Percentiles rank a stretch among this genome's conserved stretches.
Evolutionary conservation across 345 rosid genomes (phyloP).

Genomic region (Salix udensis): DNA sequence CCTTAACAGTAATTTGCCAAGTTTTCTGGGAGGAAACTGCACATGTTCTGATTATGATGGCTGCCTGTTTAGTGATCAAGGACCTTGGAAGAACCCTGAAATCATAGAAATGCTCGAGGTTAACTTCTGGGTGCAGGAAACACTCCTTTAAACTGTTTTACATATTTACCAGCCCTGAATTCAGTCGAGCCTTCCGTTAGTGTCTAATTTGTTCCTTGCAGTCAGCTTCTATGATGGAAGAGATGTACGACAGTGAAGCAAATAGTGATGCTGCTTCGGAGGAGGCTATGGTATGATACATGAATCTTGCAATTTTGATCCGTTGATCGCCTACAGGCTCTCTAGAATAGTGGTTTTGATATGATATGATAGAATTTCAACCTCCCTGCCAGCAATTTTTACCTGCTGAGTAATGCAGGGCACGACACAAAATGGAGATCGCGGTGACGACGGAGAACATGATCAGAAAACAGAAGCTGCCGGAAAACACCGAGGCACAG

Average conservation of each 20-base stretch:
- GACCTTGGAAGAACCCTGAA: conserved; percentile 69
- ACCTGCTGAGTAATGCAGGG: conserved; percentile 17
- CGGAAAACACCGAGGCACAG: conserved; percentile 6
- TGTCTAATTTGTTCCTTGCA: conserved; percentile 12
- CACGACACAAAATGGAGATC: not conserved
- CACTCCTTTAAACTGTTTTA: not conserved
- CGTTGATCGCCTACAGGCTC: not conserved
- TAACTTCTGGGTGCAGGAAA: conserved; percentile 7
- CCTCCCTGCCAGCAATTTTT: not conserved
- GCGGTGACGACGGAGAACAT: not conserved
- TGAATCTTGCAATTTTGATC: not conserved
- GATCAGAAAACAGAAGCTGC: conserved; percentile 10
- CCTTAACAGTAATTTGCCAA: conserved; percentile 48
- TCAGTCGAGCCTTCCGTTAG: not conserved
- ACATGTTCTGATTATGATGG: conserved; percentile 57
- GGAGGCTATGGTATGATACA: conserved; percentile 16
- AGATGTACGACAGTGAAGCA: conserved; percentile 18
- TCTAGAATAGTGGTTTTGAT: not conserved
- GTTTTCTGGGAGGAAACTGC: conserved; percentile 60
- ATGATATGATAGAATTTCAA: not conserved
- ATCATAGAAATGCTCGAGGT: conserved; percentile 47
- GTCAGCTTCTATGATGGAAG: conserved; percentile 36
- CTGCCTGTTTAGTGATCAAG: conserved; percentile 56
- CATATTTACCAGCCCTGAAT: not conserved
- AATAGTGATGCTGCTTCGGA: conserved; percentile 16